Conservation (phyloP, 441 rosid genomes). For the Adansonia madagascariensis region DNA sequence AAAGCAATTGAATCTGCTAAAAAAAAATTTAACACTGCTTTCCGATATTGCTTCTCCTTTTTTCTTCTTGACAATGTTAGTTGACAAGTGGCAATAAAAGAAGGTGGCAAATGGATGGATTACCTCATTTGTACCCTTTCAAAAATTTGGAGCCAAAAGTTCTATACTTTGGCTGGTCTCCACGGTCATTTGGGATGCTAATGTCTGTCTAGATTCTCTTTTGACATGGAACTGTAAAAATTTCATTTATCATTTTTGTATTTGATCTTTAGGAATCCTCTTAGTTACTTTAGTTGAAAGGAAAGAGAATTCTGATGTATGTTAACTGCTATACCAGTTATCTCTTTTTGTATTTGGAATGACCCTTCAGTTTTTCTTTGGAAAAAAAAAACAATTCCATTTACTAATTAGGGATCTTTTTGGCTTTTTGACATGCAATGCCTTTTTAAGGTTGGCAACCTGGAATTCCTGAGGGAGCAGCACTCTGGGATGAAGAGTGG, state of each 20-base stretch:
- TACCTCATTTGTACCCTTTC: constrained; percentile 12
- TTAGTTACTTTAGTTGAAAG: constrained; percentile 11
- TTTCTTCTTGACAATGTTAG: constrained; percentile 10
- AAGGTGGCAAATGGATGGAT: background rate
- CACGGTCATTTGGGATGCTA: constrained; percentile 5
- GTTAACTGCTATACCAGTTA: constrained; percentile 4
- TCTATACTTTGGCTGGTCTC: background rate
- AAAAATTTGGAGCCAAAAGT: constrained; percentile 10
- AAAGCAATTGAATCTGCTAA: constrained; percentile 1
- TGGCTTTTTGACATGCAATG: constrained; percentile 36
- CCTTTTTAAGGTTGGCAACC: constrained; percentile 90
- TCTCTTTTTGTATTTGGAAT: background rate
- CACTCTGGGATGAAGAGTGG: constrained; percentile 99
- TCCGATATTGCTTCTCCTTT: background rate
- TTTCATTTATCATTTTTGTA: background rate
- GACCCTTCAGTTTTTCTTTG: background rate
- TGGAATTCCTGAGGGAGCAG: constrained; percentile 87
- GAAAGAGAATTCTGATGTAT: constrained; percentile 14
- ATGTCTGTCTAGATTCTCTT: constrained; percentile 17
- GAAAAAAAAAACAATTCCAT: background rate
- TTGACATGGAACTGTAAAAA: background rate
- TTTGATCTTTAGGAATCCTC: background rate
- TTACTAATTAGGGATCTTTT: constrained; percentile 25
- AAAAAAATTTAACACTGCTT: constrained; percentile 6
- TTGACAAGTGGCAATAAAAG: constrained; percentile 14